phyloP scores from a whole-genome alignment of 352 stramenopile species.

The Plasmopara muralis region DNA sequence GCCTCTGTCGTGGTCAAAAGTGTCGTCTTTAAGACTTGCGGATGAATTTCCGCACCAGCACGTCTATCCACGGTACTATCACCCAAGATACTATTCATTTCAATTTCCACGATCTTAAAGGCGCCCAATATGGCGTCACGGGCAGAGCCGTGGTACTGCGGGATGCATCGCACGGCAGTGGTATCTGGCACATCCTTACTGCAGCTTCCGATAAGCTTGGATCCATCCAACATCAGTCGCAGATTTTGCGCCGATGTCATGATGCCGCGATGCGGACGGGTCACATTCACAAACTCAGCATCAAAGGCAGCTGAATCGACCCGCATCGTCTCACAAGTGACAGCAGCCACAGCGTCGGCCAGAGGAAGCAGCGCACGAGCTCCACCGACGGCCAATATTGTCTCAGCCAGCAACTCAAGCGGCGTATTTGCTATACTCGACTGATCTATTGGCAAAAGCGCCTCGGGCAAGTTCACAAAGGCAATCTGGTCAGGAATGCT shows the following conservation, averaged over 20 bases:
- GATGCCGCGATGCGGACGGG: conserved; percentile 81
- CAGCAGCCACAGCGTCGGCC: conserved; percentile 65
- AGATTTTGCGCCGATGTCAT: conserved; percentile 78
- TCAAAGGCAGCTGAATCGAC: conserved; percentile 73
- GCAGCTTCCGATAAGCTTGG: conserved; percentile 68
- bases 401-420: conserved; percentile 43
- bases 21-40: conserved; percentile 56
- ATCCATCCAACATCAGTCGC: conserved; percentile 85
- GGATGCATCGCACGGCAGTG: conserved; percentile 53
- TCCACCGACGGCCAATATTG: conserved; percentile 48
- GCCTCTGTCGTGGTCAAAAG: conserved; percentile 48
- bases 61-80: conserved; percentile 23
- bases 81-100: conserved; percentile 51
- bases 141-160: conserved; percentile 78
- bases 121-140: conserved; percentile 57
- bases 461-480: conserved; percentile 30
- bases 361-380: conserved; percentile 59
- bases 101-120: conserved; percentile 66
- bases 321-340: conserved; percentile 75
- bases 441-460: conserved; percentile 37
- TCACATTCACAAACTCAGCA: conserved; percentile 72
- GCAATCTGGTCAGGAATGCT: conserved; percentile 16
- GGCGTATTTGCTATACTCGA: conserved; percentile 29
- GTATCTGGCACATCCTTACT: conserved; percentile 31
- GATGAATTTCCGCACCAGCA: conserved; percentile 38